Evolutionary conservation across 2,329 filamentous ascomycete species (phyloP).

Genomic region (Sporothrix pallida): DNA sequence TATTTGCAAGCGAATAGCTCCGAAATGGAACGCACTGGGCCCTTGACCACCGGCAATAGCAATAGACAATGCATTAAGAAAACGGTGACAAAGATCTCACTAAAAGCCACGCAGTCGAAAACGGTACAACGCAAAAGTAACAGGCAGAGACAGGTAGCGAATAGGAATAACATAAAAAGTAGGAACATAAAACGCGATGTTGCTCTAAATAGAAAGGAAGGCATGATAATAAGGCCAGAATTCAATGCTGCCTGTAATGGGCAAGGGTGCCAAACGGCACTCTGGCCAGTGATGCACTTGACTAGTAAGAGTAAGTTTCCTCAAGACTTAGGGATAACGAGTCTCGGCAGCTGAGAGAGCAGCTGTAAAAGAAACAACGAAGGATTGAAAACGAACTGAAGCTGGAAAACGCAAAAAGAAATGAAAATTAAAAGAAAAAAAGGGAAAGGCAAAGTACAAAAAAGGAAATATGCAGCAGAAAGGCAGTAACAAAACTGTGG

Average conservation of each 20-base stretch:
- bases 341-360: background rate
- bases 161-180: background rate
- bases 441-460: background rate
- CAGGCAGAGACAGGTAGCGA: background rate
- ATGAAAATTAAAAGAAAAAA: background rate
- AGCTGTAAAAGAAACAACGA: background rate
- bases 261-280: conserved; percentile 1
- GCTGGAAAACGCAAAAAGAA: background rate
- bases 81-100: conserved; percentile 6
- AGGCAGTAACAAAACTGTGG: background rate
- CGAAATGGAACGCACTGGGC: conserved; percentile 26
- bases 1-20: conserved; percentile 14
- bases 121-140: background rate
- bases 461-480: conserved; percentile 9
- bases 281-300: background rate
- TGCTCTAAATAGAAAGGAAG: background rate
- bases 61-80: background rate
- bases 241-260: background rate
- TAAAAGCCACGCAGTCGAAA: background rate
- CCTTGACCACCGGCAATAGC: background rate
- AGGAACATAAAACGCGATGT: conserved; percentile 5
- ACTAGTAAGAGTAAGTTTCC: background rate
- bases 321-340: background rate
- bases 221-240: background rate
- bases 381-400: background rate